Evolutionary conservation across 2,329 filamentous ascomycete genomes (phyloP).

Genomic region (Mollisiaceae sp.): DNA sequence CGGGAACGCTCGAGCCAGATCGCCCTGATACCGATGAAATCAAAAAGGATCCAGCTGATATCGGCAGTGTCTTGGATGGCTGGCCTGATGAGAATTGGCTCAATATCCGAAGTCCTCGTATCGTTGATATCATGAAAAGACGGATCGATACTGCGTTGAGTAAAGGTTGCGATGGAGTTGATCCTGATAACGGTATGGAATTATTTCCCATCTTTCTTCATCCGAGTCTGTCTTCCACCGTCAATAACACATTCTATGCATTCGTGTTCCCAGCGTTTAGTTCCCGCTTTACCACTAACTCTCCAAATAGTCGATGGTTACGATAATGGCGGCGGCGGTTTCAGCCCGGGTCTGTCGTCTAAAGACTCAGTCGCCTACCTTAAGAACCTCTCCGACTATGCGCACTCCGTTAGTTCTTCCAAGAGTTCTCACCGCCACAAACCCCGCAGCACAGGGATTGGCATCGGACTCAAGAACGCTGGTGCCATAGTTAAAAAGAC

Average conservation of each 20-base stretch:
- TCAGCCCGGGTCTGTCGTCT: slow-evolving; percentile 65
- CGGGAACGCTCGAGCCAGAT: slow-evolving; percentile 70
- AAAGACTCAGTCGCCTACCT: slow-evolving; percentile 64
- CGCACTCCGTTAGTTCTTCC: slow-evolving; percentile 46
- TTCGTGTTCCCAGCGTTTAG: too few relatives aligned
- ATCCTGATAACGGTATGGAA: slow-evolving; percentile 65
- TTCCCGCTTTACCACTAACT: background rate
- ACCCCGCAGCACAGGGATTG: slow-evolving; percentile 55
- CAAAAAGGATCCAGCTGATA: slow-evolving; percentile 58
- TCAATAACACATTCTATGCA: too few relatives aligned
- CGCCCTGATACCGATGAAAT: slow-evolving; percentile 62
- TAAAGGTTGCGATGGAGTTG: slow-evolving; percentile 72
- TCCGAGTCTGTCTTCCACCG: too few relatives aligned
- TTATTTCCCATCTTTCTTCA: background rate
- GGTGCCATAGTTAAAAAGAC: slow-evolving; percentile 60
- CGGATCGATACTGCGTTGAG: slow-evolving; percentile 62
- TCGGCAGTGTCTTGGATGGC: slow-evolving; percentile 51
- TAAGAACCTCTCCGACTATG: slow-evolving; percentile 61
- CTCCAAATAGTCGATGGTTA: slow-evolving; percentile 61
- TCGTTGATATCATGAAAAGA: slow-evolving; percentile 67
- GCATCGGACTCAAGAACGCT: slow-evolving; percentile 73
- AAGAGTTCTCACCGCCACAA: background rate
- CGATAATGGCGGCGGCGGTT: slow-evolving; percentile 65
- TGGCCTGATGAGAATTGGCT: slow-evolving; percentile 74
- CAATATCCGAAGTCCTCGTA: slow-evolving; percentile 58